Percentiles rank a stretch among this genome's conserved stretches.
Conservation (phyloP, 2,329 filamentous ascomycete genomes). For the Cyanodermella asteris region DNA sequence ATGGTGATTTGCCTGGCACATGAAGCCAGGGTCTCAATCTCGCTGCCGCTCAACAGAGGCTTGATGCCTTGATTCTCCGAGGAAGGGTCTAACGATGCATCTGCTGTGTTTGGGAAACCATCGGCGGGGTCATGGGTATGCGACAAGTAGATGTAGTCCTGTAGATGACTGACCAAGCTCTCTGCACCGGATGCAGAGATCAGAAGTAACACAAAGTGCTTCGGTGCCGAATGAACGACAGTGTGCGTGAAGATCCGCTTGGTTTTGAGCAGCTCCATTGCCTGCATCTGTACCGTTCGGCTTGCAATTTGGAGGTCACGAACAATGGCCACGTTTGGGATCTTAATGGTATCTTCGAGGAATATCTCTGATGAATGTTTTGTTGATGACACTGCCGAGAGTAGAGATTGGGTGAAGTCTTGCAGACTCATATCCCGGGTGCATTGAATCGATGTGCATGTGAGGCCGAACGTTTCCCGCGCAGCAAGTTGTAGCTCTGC, state of each 20-base stretch:
- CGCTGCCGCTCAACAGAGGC: constrained; percentile 15
- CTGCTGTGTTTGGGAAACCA: constrained; percentile 55
- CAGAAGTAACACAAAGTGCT: constrained; percentile 59
- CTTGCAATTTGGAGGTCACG: constrained; percentile 55
- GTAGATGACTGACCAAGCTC: constrained; percentile 25
- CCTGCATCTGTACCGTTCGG: constrained; percentile 66
- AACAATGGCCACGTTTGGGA: constrained; percentile 67
- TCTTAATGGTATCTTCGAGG: too few species aligned
- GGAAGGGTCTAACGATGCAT: too few species aligned
- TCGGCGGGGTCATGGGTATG: constrained; percentile 58
- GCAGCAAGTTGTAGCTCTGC: constrained; percentile 54
- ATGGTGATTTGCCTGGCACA: constrained; percentile 42
- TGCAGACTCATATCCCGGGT: constrained; percentile 53
- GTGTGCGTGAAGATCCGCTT: constrained; percentile 57
- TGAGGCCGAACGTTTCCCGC: constrained; percentile 49
- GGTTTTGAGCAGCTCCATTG: constrained; percentile 53
- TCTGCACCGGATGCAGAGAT: constrained; percentile 29
- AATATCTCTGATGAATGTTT: too few species aligned
- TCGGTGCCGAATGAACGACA: constrained; percentile 50
- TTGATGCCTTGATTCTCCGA: constrained; percentile 14
- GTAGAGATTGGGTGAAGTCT: constrained; percentile 53
- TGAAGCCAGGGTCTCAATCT: too few species aligned
- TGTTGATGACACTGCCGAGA: constrained; percentile 15
- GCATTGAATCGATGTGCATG: constrained; percentile 50
- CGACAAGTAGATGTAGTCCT: constrained; percentile 71